Percentiles rank a stretch among this genome's conserved stretches.
Evolutionary conservation across 768 basidiomycete genomes (phyloP).

Genomic region (Lactifluus volemus): DNA sequence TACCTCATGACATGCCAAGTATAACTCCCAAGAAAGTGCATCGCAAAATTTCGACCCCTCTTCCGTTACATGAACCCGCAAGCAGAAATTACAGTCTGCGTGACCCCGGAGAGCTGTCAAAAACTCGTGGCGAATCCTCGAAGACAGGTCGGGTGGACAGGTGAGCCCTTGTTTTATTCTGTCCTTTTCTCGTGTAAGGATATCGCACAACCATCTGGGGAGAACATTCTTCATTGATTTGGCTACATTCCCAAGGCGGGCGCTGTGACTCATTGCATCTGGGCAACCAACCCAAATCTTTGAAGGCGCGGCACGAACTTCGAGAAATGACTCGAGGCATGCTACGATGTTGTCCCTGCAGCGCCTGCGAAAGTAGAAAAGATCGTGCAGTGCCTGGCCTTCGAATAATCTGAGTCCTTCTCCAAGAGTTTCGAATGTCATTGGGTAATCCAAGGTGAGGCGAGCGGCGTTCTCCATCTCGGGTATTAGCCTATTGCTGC

Average conservation of each 20-base stretch:
- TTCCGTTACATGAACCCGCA: background rate
- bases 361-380: background rate
- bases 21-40: background rate
- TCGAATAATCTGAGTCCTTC: slow-evolving; percentile 1
- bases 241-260: background rate
- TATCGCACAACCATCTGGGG: background rate
- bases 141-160: background rate
- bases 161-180: background rate
- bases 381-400: background rate
- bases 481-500: background rate
- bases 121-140: background rate
- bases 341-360: background rate
- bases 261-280: background rate
- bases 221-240: background rate
- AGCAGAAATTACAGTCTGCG: background rate
- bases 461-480: background rate
- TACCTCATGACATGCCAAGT: background rate
- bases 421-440: slow-evolving; percentile 1
- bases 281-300: background rate
- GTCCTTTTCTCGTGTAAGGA: background rate
- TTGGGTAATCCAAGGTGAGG: background rate
- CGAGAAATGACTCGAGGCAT: background rate
- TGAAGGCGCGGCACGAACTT: background rate
- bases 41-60: background rate
- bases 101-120: background rate